Percentiles rank a stretch among this genome's conserved stretches.
phyloP scores from a whole-genome alignment of 2,329 filamentous ascomycete species.

The Diaporthe ampelina region DNA sequence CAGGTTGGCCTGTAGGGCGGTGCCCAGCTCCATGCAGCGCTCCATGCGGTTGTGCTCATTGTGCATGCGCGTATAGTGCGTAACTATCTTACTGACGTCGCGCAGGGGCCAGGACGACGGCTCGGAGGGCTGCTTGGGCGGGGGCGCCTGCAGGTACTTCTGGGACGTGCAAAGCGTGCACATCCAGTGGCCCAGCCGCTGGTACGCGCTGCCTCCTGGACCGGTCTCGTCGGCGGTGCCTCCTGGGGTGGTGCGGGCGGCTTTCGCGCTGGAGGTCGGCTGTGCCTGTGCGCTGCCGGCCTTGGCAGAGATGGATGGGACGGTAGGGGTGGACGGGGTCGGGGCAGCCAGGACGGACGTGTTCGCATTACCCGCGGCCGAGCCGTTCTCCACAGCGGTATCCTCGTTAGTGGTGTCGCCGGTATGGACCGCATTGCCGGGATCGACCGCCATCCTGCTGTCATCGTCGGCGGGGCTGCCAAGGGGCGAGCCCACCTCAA shows the following conservation, averaged over 20 bases:
- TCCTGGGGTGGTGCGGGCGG: background rate
- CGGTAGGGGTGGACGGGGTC: slow-evolving; percentile 3
- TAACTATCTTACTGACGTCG: slow-evolving; percentile 62
- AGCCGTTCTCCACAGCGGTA: background rate
- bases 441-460: background rate
- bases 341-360: background rate
- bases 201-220: slow-evolving; percentile 45
- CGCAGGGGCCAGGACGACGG: slow-evolving; percentile 63
- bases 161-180: slow-evolving; percentile 59
- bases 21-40: slow-evolving; percentile 59
- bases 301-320: slow-evolving; percentile 15
- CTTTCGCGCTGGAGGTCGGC: background rate
- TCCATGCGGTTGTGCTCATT: slow-evolving; percentile 58
- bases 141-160: slow-evolving; percentile 58
- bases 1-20: slow-evolving; percentile 58
- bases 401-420: slow-evolving; percentile 34
- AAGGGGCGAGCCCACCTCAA: slow-evolving; percentile 33
- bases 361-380: background rate
- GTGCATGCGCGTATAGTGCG: slow-evolving; percentile 62
- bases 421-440: background rate
- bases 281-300: background rate
- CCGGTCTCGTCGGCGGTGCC: slow-evolving; percentile 42
- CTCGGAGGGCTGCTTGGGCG: slow-evolving; percentile 57
- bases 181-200: slow-evolving; percentile 62
- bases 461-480: slow-evolving; percentile 33